These are phyloP conservation scores for Diospyros kaki DNA, from an alignment of 148 eudicot species.

Conservation along the genomic window DNA sequence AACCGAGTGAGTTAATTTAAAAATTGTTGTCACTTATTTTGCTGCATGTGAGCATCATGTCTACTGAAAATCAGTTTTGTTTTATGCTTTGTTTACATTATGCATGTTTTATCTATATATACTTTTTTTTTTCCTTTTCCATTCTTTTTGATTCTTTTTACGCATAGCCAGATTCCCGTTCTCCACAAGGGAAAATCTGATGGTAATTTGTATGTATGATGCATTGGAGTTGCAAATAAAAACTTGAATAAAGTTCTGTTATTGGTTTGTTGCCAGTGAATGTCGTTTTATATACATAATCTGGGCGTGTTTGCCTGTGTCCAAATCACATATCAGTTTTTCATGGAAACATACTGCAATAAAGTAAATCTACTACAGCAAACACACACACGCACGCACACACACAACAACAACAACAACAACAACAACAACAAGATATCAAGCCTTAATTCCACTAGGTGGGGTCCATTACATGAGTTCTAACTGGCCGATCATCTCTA, in stretches of 20 bases:
- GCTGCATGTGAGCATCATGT: no score
- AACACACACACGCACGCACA: no score
- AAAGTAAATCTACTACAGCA: not conserved
- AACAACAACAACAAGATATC: not conserved
- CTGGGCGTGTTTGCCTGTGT: not conserved
- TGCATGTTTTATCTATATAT: no score
- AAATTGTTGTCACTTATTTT: no score
- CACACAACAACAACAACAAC: not conserved
- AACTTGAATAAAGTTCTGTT: not conserved
- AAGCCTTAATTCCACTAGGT: no score
- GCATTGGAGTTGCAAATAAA: not conserved
- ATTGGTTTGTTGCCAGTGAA: not conserved
- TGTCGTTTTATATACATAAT: not conserved
- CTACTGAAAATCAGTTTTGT: no score
- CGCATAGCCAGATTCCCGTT: not conserved
- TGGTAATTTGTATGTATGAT: not conserved
- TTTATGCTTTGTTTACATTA: no score
- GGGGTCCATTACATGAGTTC: no score
- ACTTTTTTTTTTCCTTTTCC: no score
- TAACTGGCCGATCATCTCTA: no score
- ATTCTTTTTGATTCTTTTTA: no score
- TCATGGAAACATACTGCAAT: not conserved
- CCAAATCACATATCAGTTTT: not conserved
- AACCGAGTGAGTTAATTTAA: no score
- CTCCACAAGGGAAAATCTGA: not conserved